These are phyloP conservation scores for Backusella morwellensis DNA, from an alignment of 192 early-diverging fungal genomes.

Conservation along the genomic window DNA sequence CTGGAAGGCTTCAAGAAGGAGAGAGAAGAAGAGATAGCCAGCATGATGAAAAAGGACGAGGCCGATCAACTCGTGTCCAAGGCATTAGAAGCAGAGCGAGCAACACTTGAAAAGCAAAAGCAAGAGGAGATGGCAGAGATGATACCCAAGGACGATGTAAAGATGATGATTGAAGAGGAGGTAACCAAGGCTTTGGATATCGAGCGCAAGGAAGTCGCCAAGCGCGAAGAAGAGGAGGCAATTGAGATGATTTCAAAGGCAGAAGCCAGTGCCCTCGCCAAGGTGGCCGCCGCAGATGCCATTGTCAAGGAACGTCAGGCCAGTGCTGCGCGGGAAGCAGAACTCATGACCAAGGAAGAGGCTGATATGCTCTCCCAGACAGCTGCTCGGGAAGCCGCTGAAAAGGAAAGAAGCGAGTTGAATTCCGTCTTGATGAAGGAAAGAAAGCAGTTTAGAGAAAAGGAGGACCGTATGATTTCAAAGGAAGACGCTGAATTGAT, in stretches of 20 bases:
- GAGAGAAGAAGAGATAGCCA: neutral
- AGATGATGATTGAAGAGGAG: neutral
- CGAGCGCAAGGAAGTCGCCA: neutral
- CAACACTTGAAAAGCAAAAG: neutral
- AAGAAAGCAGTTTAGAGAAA: conserved; percentile 3
- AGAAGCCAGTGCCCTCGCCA: conserved; percentile 31
- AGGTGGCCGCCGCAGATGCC: conserved; percentile 29
- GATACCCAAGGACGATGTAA: neutral
- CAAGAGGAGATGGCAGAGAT: neutral
- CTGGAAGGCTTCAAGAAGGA: neutral
- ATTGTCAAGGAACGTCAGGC: conserved; percentile 24
- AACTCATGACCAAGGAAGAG: conserved; percentile 10
- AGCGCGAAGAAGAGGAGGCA: neutral
- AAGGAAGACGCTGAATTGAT: neutral
- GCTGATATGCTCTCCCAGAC: neutral
- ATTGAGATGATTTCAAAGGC: conserved; percentile 23
- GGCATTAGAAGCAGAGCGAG: neutral
- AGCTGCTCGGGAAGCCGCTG: conserved; percentile 1
- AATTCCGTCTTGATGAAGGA: neutral
- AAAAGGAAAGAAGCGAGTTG: neutral
- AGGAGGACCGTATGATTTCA: conserved; percentile 2
- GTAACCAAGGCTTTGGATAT: neutral
- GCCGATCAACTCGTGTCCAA: neutral
- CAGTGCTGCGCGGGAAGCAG: conserved; percentile 1
- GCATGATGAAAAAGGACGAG: neutral